A percentile compares a stretch with the other conserved stretches of the same genome.
Evolutionary conservation across 495 filamentous ascomycete species (phyloP).

Genomic region (Neurospora sp.): DNA sequence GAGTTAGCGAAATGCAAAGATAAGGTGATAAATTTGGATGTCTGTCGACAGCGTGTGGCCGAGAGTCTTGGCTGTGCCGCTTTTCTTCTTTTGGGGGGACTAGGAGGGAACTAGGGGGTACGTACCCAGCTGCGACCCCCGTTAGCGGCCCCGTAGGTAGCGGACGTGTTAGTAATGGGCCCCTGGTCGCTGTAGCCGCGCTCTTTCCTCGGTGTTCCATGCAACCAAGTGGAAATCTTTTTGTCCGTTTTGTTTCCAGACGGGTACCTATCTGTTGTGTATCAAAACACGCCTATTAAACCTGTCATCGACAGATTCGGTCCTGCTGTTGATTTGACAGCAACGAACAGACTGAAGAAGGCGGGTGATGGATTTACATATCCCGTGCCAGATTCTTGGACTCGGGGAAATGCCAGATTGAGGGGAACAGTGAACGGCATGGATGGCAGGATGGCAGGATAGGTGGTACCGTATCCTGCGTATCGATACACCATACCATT

Average conservation of each 20-base stretch:
- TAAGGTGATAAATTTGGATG: neutral
- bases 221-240: neutral
- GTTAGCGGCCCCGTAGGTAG: neutral
- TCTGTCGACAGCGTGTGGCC: neutral
- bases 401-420: neutral
- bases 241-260: neutral
- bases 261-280: neutral
- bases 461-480: neutral
- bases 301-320: neutral
- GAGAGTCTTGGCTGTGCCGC: neutral
- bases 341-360: neutral
- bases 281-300: too few relatives aligned
- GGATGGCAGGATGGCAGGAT: neutral
- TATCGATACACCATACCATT: neutral
- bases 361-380: neutral
- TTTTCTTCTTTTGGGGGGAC: neutral
- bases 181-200: neutral
- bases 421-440: neutral
- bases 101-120: neutral
- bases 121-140: neutral
- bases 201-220: neutral
- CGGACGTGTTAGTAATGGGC: neutral
- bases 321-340: neutral
- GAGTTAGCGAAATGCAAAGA: neutral
- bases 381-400: neutral